Conservation (phyloP, 2,329 filamentous ascomycete species). For the Tolypocladium tundrense region DNA sequence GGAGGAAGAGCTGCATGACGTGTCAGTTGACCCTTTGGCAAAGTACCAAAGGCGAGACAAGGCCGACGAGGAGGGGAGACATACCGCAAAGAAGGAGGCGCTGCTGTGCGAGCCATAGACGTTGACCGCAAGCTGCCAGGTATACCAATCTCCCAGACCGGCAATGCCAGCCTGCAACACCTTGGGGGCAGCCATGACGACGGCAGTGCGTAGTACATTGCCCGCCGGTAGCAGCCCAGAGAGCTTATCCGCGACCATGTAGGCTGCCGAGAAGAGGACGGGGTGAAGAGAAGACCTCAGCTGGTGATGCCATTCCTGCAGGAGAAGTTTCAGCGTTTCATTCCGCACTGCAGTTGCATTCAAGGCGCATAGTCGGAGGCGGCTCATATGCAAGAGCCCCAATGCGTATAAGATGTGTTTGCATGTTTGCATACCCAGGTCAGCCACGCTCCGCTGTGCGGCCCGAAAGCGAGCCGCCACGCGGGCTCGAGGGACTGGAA, state of each 20-base stretch:
- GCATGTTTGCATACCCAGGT: conserved; percentile 64
- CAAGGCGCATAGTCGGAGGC: not conserved
- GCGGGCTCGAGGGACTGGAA: conserved; percentile 94
- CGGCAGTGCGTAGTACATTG: conserved; percentile 46
- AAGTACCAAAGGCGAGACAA: not conserved
- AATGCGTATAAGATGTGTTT: no score
- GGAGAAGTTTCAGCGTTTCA: conserved; percentile 6
- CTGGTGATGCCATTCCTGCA: conserved; percentile 82
- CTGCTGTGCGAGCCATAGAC: conserved; percentile 59
- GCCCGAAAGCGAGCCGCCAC: conserved; percentile 79
- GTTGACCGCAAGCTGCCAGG: conserved; percentile 68
- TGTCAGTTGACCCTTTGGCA: not conserved
- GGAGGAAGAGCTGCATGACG: conserved; percentile 22
- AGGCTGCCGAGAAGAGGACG: conserved; percentile 69
- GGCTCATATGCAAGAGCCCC: conserved; percentile 6
- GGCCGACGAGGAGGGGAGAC: not conserved
- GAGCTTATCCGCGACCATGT: conserved; percentile 49
- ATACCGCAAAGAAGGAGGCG: conserved; percentile 60
- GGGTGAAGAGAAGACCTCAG: conserved; percentile 88
- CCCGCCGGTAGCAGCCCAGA: conserved; percentile 44
- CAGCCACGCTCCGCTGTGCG: conserved; percentile 71
- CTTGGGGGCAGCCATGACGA: conserved; percentile 65
- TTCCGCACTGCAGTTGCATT: not conserved
- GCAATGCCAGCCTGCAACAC: conserved; percentile 68
- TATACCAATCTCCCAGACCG: conserved; percentile 72